Percentiles rank a stretch among this genome's conserved stretches.
phyloP scores from a whole-genome alignment of 2,329 filamentous ascomycete genomes.

The Fusarium ramigenum region DNA sequence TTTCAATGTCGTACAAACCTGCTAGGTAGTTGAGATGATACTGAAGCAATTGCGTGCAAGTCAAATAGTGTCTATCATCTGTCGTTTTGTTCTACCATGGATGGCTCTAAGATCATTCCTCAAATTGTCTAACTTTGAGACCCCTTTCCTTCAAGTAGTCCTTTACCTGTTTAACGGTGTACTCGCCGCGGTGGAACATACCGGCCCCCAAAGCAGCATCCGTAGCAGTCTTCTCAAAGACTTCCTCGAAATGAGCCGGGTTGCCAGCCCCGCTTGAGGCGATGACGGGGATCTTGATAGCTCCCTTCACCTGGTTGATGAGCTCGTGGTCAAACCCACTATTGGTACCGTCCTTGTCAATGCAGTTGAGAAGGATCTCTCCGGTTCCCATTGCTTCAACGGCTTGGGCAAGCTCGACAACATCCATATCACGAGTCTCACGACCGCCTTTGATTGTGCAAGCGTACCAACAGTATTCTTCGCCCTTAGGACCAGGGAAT shows the following conservation, averaged over 20 bases:
- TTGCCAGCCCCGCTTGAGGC: constrained; percentile 92
- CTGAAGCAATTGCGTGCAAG: constrained; percentile 10
- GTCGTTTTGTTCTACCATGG: constrained; percentile 13
- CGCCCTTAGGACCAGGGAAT: constrained; percentile 76
- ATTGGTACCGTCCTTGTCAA: constrained; percentile 95
- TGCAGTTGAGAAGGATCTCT: constrained; percentile 96
- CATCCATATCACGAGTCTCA: constrained; percentile 93
- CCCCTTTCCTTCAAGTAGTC: constrained; percentile 77
- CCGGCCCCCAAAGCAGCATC: constrained; percentile 95
- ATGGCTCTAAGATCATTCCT: constrained; percentile 56
- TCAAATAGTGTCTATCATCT: constrained; percentile 3
- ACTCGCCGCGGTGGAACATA: constrained; percentile 97
- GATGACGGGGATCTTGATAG: constrained; percentile 92
- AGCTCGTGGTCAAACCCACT: constrained; percentile 94
- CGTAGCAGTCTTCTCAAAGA: constrained; percentile 84
- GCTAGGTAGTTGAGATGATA: constrained; percentile 25
- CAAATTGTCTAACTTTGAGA: constrained; percentile 81
- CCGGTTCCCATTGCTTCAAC: constrained; percentile 96
- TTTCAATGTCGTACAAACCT: constrained; percentile 6
- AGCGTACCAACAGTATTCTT: constrained; percentile 92
- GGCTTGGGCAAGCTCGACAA: constrained; percentile 84
- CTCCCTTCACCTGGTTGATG: constrained; percentile 85
- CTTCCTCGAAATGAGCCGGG: constrained; percentile 88
- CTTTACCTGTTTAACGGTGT: constrained; percentile 94
- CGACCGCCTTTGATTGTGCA: constrained; percentile 96